phyloP scores from a whole-genome alignment of 2,329 filamentous ascomycete species.

The Colletotrichum lentis region DNA sequence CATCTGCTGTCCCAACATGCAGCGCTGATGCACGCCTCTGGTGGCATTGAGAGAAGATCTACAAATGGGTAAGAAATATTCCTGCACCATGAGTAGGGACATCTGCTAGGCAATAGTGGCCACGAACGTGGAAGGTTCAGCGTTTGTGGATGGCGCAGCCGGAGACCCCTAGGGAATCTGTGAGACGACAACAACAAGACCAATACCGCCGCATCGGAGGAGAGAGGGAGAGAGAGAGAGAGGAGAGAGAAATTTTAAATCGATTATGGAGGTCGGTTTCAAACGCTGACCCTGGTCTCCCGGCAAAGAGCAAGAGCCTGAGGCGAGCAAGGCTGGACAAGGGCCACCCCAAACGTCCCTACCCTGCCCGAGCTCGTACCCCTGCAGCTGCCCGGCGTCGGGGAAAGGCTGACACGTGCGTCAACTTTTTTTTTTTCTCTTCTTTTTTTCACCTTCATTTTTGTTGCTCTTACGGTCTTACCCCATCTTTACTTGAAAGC shows the following conservation, averaged over 20 bases:
- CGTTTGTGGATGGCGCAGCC: not conserved
- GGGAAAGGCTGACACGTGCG: conserved; percentile 31
- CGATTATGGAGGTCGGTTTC: conserved; percentile 28
- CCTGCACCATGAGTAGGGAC: not conserved
- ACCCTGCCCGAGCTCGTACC: conserved; percentile 28
- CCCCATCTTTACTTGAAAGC: not conserved
- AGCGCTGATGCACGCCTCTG: conserved; percentile 3
- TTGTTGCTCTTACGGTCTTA: not conserved
- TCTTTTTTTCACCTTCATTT: not conserved
- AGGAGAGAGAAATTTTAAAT: not conserved
- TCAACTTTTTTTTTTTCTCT: not conserved
- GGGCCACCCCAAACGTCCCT: conserved; percentile 25
- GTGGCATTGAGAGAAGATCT: not conserved
- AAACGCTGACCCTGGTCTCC: conserved; percentile 23
- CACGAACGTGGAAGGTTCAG: conserved; percentile 4
- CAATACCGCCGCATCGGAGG: not conserved
- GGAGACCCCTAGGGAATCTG: not conserved
- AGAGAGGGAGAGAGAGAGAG: no score
- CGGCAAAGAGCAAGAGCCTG: conserved; percentile 13
- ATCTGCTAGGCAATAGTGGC: not conserved
- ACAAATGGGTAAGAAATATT: not conserved
- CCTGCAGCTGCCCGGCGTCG: conserved; percentile 30
- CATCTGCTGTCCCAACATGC: conserved; percentile 10
- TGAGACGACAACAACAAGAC: not conserved
- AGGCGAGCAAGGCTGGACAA: conserved; percentile 26